Percentiles rank a stretch among this genome's conserved stretches.
phyloP scores from a whole-genome alignment of 176 grass and related monocot genomes.

The Miscanthus lutarioriparius region DNA sequence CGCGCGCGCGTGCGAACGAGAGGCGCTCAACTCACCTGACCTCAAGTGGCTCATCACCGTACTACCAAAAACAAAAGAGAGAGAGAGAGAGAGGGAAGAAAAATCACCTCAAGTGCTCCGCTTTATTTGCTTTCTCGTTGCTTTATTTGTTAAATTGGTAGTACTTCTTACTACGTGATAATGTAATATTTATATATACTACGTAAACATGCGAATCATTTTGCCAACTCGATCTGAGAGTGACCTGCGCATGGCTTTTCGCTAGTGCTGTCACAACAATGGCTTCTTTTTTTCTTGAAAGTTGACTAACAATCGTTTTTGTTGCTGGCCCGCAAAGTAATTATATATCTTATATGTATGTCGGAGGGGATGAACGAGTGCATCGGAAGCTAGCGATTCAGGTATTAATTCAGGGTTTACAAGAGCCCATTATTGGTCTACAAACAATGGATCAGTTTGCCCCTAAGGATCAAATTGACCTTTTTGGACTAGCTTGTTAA shows the following conservation, averaged over 20 bases:
- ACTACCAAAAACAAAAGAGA: background rate
- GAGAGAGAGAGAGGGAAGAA: background rate
- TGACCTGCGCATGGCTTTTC: background rate
- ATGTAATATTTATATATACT: no score
- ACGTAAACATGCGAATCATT: background rate
- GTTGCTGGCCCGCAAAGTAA: background rate
- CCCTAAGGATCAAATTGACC: no score
- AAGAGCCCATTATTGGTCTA: no score
- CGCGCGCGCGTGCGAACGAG: background rate
- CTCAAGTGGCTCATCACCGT: background rate
- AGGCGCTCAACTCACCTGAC: background rate
- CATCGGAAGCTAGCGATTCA: background rate
- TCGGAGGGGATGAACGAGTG: background rate
- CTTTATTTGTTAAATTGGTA: no score
- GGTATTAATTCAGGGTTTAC: background rate
- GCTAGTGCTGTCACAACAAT: background rate
- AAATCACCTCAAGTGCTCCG: background rate
- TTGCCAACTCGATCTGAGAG: background rate
- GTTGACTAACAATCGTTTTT: background rate
- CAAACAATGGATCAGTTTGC: no score
- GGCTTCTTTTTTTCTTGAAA: no score
- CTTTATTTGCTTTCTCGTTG: background rate
- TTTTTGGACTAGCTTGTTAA: no score
- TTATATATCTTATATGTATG: no score
- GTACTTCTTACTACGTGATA: no score